A percentile compares a stretch with the other conserved stretches of the same genome.
Conservation (phyloP, 345 rosid genomes). For the Angophora floribunda region DNA sequence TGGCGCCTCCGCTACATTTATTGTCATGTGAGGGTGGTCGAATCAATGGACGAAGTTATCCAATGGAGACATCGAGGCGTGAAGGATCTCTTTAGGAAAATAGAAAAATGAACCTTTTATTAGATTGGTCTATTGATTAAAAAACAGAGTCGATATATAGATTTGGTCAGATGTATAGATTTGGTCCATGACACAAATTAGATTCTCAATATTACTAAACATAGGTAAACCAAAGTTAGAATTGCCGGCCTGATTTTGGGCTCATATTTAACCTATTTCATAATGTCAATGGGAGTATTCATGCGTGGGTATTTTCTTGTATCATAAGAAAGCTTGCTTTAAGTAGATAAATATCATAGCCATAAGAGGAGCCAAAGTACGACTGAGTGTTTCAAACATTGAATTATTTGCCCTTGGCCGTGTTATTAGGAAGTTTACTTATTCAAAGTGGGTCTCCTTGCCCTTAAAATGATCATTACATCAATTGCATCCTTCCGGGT, state of each 20-base stretch:
- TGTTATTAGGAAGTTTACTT: fast-evolving
- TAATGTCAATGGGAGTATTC: neutral
- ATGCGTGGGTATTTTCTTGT: neutral
- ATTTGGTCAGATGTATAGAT: neutral
- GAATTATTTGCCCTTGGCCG: neutral
- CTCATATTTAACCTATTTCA: neutral
- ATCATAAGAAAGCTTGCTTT: neutral
- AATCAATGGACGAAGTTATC: neutral
- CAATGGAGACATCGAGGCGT: no score
- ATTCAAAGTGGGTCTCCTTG: neutral
- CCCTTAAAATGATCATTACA: neutral
- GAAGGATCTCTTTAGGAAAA: neutral
- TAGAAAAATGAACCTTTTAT: neutral
- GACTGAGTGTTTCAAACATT: fast-evolving
- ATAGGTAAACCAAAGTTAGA: neutral
- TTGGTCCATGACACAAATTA: neutral
- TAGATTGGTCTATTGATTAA: neutral
- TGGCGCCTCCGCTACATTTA: neutral
- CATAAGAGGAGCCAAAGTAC: neutral
- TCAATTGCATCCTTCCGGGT: neutral
- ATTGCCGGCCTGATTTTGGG: neutral
- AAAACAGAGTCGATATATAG: neutral
- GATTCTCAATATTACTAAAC: neutral
- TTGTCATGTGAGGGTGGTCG: neutral
- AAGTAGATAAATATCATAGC: neutral